Base-by-base conservation (phyloP, 257 asterid species). In the Primulina huaijiensis region DNA sequence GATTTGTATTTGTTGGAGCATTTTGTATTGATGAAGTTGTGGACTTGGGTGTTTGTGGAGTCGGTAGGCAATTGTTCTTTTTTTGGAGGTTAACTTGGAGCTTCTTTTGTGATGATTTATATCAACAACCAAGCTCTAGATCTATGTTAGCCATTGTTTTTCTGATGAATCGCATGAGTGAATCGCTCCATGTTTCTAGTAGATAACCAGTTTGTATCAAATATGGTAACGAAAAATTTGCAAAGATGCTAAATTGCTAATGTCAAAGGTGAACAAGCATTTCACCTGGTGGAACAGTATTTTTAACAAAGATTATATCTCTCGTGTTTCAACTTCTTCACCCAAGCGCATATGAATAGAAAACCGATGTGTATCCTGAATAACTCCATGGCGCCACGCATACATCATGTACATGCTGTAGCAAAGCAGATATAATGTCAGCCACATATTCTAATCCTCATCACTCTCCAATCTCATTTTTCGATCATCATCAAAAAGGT, bases 401-500 rank as follows among this genome's bases (percentile, higher is more conserved):
- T 53, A 46, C 63, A 16, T 50, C 35, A 16, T 33, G 61, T 30
- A 62, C 46, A 19, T 62, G 8, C 4, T 33, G n/a, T 9, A 7
- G 21, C 4, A 7, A 62, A 19, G 43, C 33, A 46, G 50, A 27
- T 38, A 21, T 25, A 40, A 30, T 16, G 57, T 14, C 72, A 62
- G 34, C 73, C 2, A 60, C 76, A 43, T 40, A 30, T 12, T 60
- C 74, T 82, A 90, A 55, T 85, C 92, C 70, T 82, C 87, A 29
- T 78, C 85, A 14, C 78, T 76, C 68, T 79, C 91, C 38, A n/a
- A 76, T 78, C 77, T 74, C 76, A 62, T 72, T 19, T 67, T 76
- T 65, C 73, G 72, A 64, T 88, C 95, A 64, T 81, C 93, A 31
- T 80, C 83, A 43, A 80, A 89, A 73, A 92, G 81, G 72, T 83